Evolutionary conservation across 1,139 yeast genomes (phyloP), one percentile per base, ranked within the genome.

Genomic region (Suhomyces ambrosiae): DNA sequence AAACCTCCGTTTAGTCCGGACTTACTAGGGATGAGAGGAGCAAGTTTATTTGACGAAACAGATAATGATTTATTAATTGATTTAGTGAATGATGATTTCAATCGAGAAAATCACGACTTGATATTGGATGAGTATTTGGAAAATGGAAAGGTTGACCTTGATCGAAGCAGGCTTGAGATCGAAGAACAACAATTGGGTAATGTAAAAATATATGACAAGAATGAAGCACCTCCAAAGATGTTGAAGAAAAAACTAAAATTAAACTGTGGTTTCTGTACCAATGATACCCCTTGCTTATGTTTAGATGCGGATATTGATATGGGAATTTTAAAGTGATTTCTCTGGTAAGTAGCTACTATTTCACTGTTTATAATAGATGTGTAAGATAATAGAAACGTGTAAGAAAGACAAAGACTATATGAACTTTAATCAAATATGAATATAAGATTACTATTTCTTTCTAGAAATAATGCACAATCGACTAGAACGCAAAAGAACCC

Each of bases 231-330:
- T 12, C 32, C 36, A 24, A 35, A 36, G 27, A 32, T 25, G 14
- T 23, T 34, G 19, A 40, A 42, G 52, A 35, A 42, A 52, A 47
- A 46, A 30, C 44, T 46, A 42, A 53, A 53, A 38, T 29, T 49
- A 27, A 62, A 60, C 33, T 69, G 75, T 48, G 75, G 74, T n/a
- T 71, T 69, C 46, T 70, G 75, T 46, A 53, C 64, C 18, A 61
- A 59, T 38, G 74, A 64, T 34, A 65, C 67, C 0, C 66, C 72
- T 7, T 71, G 76, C 43, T 50, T 69, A 33, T 71, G 76, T 47
- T 53, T 68, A 35, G 75, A 63, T 43, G 59, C 68, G 1, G 52
- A 48, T 22, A 35, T 46, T 32, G 50, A 46, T 23, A 23, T 33
- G 32, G 37, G 37, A 19, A 19, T 33, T 29, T 19, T 33, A 19